Evolutionary conservation across 2,329 filamentous ascomycete species (phyloP).

Genomic region (Incumbomyces lentus): DNA sequence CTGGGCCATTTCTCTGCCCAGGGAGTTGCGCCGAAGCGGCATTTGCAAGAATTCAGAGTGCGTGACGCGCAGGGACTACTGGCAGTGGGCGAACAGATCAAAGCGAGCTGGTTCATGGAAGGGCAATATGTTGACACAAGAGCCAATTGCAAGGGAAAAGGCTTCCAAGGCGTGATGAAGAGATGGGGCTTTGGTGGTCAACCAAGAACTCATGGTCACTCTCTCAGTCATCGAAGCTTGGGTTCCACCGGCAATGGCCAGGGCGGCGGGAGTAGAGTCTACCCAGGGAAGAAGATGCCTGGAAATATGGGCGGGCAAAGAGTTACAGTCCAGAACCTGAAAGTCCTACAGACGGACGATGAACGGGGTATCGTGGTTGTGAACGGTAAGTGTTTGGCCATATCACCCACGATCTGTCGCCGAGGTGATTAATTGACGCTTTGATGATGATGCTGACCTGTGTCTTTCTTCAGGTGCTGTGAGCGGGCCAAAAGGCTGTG

Average conservation of each 20-base stretch:
- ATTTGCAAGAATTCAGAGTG: slow-evolving; percentile 81
- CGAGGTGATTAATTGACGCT: slow-evolving; percentile 7
- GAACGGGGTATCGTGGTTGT: slow-evolving; percentile 82
- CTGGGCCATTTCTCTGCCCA: slow-evolving; percentile 80
- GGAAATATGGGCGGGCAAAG: slow-evolving; percentile 87
- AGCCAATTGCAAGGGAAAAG: slow-evolving; percentile 72
- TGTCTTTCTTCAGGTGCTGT: slow-evolving; percentile 48
- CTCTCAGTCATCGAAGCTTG: slow-evolving; percentile 82
- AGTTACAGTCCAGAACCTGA: slow-evolving; percentile 84
- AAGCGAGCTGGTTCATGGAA: slow-evolving; percentile 80
- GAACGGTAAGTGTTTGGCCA: slow-evolving; percentile 48
- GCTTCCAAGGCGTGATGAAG: slow-evolving; percentile 98
- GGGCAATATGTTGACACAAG: slow-evolving; percentile 86
- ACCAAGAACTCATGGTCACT: slow-evolving; percentile 88
- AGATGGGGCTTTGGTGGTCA: slow-evolving; percentile 82
- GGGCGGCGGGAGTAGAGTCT: slow-evolving; percentile 80
- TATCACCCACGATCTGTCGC: not conserved
- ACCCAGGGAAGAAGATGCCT: slow-evolving; percentile 96
- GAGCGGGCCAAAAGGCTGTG: slow-evolving; percentile 74
- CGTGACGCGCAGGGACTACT: slow-evolving; percentile 61
- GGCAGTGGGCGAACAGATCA: slow-evolving; percentile 62
- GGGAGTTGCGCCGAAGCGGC: slow-evolving; percentile 71
- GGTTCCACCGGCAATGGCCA: slow-evolving; percentile 84
- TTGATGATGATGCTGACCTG: slow-evolving; percentile 4
- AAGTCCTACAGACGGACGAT: slow-evolving; percentile 76